Evolutionary conservation across 2,329 filamentous ascomycete species (phyloP), one percentile per base, ranked within the genome.

Genomic region (Bisporella sp.): DNA sequence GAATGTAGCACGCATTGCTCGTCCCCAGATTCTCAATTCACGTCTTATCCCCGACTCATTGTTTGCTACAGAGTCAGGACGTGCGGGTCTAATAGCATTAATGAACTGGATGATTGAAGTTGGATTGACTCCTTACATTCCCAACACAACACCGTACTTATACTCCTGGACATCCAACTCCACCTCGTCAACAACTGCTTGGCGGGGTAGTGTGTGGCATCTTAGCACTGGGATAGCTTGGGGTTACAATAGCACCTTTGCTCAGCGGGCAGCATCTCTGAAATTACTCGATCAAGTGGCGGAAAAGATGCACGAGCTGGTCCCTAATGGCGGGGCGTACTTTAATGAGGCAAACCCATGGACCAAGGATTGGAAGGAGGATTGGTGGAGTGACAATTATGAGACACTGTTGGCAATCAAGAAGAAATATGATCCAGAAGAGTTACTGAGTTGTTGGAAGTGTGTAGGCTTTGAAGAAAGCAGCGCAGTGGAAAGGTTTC

Each of bases 361-460:
- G 48, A 56, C 51, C 5, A 12, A 11, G 7, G 49, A 56, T 49
- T 59, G 56, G 54, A 39, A 51, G 31, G 49, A 53, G 31, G 30
- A 45, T 41, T 59, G 48, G 49, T 56, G 54, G 47, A 50, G 52
- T 6, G 41, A 54, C 9, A 60, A 58, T 41, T 58, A 59, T 45
- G 37, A 41, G 5, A 48, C 31, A 1, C 35, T 60, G 44, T 30
- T 54, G 21, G 50, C 45, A 31, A 59, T 59, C 13, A 58, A 59
- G 45, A 52, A 41, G 31, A 55, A 53, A 33, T 57, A 57, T 46
- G 57, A 59, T 53, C 55, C 55, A 30, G 51, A 55, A 6, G 41
- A 41, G 32, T 35, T 59, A n/a, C 55, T 59, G 6, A 31, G 46
- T 46, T 45, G 57, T 49, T 50, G 57, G 57, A 53, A 59, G 41